phyloP scores from a whole-genome alignment of 2,329 filamentous ascomycete species.

The Alternaria sp. region DNA sequence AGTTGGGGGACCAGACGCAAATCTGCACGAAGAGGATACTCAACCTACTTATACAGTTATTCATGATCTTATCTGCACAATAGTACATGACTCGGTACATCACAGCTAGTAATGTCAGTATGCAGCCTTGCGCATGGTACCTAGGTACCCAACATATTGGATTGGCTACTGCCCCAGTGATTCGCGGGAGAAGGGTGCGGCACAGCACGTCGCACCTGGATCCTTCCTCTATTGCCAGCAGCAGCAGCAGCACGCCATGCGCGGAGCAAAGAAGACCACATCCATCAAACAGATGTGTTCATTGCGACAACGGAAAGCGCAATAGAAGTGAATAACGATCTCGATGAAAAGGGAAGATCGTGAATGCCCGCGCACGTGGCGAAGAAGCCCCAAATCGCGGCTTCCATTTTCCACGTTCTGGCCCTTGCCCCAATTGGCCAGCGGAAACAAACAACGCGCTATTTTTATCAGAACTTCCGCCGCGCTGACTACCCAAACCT shows the following conservation, averaged over 20 bases:
- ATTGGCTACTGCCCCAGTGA: background rate
- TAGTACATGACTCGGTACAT: too few relatives aligned
- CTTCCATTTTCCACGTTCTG: slow-evolving; percentile 4
- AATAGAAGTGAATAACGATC: background rate
- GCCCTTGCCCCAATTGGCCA: slow-evolving; percentile 11
- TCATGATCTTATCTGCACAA: background rate
- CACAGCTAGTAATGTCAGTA: too few relatives aligned
- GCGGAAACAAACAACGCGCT: slow-evolving; percentile 12
- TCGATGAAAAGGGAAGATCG: background rate
- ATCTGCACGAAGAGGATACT: background rate
- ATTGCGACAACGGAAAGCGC: background rate
- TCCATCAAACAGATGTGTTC: background rate
- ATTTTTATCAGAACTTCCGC: slow-evolving; percentile 17
- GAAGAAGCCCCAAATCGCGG: slow-evolving; percentile 5
- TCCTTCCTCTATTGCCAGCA: background rate
- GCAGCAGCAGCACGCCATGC: background rate
- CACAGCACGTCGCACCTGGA: too few relatives aligned
- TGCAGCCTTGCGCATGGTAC: too few relatives aligned
- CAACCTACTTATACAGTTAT: background rate
- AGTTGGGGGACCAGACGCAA: too few relatives aligned
- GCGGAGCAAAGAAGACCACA: background rate
- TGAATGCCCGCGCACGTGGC: slow-evolving; percentile 8
- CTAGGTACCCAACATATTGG: too few relatives aligned
- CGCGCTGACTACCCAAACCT: slow-evolving; percentile 14
- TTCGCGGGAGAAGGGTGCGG: too few relatives aligned